Evolutionary conservation across 805 yeast species (phyloP).

Genomic region (Lachancea mirantina): DNA sequence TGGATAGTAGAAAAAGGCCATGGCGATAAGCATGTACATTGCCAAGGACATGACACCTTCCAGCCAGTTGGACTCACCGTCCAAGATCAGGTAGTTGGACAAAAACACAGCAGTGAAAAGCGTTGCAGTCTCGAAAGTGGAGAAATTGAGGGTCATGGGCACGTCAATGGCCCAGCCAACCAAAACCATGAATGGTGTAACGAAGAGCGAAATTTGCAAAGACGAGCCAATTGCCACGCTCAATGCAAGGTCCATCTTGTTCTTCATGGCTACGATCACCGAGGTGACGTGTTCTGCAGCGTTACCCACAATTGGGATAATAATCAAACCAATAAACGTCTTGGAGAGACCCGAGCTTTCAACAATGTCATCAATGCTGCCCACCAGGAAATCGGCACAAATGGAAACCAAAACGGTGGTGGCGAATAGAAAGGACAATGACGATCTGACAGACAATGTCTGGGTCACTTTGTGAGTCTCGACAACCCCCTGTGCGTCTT

Average conservation of each 20-base stretch:
- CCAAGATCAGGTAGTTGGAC: constrained; percentile 78
- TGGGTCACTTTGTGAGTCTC: constrained; percentile 23
- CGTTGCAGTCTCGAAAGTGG: constrained; percentile 89
- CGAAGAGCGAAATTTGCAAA: constrained; percentile 88
- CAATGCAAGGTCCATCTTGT: constrained; percentile 95
- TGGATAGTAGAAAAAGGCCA: constrained; percentile 88
- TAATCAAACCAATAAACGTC: constrained; percentile 89
- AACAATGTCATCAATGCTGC: constrained; percentile 86
- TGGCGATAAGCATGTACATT: constrained; percentile 77
- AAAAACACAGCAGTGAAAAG: constrained; percentile 84
- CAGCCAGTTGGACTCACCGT: constrained; percentile 94
- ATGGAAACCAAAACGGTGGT: constrained; percentile 77
- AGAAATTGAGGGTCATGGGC: constrained; percentile 88
- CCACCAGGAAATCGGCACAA: constrained; percentile 91
- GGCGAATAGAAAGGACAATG: constrained; percentile 47
- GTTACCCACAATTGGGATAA: constrained; percentile 95
- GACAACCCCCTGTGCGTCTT: constrained; percentile 33
- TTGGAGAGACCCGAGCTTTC: constrained; percentile 79
- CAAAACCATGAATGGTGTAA: constrained; percentile 90
- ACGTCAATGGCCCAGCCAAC: constrained; percentile 88
- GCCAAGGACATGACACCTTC: constrained; percentile 92
- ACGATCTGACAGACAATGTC: constrained; percentile 43
- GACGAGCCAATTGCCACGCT: constrained; percentile 97
- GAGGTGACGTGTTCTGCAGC: constrained; percentile 99
- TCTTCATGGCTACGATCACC: constrained; percentile 86